Evolutionary conservation across 78 protist species (phyloP).

Genomic region (Pigoraptor vietnamica): DNA sequence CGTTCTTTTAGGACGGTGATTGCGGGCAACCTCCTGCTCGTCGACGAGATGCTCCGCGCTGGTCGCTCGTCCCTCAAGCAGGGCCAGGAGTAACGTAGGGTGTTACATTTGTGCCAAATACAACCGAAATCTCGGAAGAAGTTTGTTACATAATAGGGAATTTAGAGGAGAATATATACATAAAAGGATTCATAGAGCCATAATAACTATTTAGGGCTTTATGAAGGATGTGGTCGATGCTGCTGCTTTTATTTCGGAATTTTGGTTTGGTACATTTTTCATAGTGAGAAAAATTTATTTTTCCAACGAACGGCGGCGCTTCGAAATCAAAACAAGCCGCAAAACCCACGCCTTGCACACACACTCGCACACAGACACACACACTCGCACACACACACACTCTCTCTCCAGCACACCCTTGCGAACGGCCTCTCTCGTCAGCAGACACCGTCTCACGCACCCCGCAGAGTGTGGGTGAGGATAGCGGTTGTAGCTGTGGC

Average conservation of each 20-base stretch:
- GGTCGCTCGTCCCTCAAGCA: constrained; percentile 61
- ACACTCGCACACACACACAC: no score
- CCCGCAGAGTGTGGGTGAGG: no score
- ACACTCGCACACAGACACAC: no score
- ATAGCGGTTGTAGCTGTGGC: neutral
- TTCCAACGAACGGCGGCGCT: no score
- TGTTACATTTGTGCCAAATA: no score
- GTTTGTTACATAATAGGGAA: neutral
- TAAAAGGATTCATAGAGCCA: no score
- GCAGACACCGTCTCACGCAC: no score
- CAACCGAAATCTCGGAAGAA: neutral
- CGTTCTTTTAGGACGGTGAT: constrained; percentile 50
- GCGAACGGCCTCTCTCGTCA: no score
- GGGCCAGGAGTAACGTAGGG: neutral
- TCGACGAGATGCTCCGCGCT: constrained; percentile 98
- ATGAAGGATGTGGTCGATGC: neutral
- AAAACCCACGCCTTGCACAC: neutral
- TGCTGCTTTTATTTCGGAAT: neutral
- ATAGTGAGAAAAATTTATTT: neutral
- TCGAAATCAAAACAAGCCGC: neutral
- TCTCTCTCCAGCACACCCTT: no score
- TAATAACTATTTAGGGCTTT: no score
- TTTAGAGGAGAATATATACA: no score
- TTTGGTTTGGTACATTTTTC: neutral
- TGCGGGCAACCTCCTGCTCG: constrained; percentile 90